A percentile compares a stretch with the other conserved stretches of the same genome.
phyloP scores from a whole-genome alignment of 306 rosid species.

The Hippophae rhamnoides region DNA sequence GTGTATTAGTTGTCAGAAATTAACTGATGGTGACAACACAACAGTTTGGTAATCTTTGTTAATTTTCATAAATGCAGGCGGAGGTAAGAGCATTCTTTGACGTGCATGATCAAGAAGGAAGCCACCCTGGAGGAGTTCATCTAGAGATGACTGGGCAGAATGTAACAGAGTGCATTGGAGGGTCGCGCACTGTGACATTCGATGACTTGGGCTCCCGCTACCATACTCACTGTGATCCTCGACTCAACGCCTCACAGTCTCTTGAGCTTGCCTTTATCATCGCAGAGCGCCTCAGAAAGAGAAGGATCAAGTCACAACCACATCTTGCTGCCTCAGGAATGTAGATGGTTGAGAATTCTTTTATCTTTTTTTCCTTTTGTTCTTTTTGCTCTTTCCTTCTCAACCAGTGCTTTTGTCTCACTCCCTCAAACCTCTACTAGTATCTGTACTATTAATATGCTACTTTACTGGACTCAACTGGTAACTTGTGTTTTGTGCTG shows the following conservation, averaged over 20 bases:
- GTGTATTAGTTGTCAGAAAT: neutral
- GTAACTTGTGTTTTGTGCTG: too few relatives aligned
- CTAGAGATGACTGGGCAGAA: conserved; percentile 98
- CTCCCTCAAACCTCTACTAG: too few relatives aligned
- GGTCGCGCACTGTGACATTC: conserved; percentile 84
- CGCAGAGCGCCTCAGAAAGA: conserved; percentile 81
- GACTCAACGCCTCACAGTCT: conserved; percentile 93
- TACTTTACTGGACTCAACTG: too few relatives aligned
- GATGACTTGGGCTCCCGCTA: conserved; percentile 92
- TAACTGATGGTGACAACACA: neutral
- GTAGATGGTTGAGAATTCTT: conserved; percentile 23
- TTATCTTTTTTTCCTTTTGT: conserved; percentile 3
- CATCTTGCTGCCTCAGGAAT: conserved; percentile 26
- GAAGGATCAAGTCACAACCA: conserved; percentile 63
- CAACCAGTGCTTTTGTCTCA: too few relatives aligned
- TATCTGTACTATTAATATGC: too few relatives aligned
- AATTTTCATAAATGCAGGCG: conserved; percentile 33
- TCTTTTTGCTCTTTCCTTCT: too few relatives aligned
- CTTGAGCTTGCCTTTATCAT: conserved; percentile 97
- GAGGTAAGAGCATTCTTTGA: conserved; percentile 99
- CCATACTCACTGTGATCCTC: conserved; percentile 98
- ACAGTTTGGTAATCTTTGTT: neutral
- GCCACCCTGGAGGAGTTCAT: conserved; percentile 93
- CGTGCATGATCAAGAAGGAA: conserved; percentile 98
- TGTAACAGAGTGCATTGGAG: conserved; percentile 98